A percentile compares a stretch with the other conserved stretches of the same genome.
These are phyloP conservation scores for Biancaea sappan DNA, from an alignment of 306 rosid genomes.

Conservation along the genomic window DNA sequence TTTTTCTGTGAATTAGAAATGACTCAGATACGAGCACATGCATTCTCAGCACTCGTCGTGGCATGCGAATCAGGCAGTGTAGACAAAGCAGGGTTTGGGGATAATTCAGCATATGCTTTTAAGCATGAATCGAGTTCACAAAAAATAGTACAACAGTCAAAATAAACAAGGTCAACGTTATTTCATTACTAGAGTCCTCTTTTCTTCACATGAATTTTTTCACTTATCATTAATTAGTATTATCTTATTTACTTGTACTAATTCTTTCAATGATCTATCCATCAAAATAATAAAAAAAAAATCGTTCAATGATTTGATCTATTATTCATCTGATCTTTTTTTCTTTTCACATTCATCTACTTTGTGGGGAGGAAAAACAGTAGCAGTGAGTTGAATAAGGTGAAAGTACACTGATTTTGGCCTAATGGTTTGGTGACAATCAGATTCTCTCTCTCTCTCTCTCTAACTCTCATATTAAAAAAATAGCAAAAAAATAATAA, in stretches of 20 bases:
- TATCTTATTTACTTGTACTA: background rate
- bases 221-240: no score
- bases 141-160: no score
- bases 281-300: no score
- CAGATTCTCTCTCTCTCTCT: slow-evolving; percentile 32
- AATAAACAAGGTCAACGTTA: no score
- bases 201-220: no score
- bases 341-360: background rate
- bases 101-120: no score
- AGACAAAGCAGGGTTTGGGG: background rate
- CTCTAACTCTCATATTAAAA: background rate
- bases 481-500: background rate
- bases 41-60: background rate
- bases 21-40: background rate
- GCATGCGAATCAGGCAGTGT: background rate
- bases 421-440: background rate
- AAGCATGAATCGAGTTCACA: no score
- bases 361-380: background rate
- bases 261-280: background rate
- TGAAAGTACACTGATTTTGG: background rate
- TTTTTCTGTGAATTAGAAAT: background rate
- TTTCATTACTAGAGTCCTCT: no score
- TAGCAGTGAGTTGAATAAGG: no score
- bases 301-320: no score
- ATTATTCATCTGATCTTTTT: background rate